Evolutionary conservation across 495 filamentous ascomycete species (phyloP).

Genomic region (Trichocladium antarcticum): DNA sequence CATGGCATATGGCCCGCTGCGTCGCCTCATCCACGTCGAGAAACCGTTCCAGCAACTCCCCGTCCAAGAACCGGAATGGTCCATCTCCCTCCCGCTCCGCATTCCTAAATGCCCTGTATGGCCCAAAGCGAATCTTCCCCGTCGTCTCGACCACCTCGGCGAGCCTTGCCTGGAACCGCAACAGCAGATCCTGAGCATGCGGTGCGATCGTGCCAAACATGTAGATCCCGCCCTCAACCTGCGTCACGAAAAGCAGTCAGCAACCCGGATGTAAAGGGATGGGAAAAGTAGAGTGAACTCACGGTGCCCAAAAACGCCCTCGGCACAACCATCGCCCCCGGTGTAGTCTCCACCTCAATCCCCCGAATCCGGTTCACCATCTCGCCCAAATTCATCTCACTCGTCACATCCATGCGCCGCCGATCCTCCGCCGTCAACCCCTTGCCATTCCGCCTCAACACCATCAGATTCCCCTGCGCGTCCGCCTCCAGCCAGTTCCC

Average conservation of each 20-base stretch:
- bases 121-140: slow-evolving; percentile 61
- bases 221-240: slow-evolving; percentile 89
- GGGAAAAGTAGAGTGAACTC: slow-evolving; percentile 25
- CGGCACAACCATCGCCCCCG: slow-evolving; percentile 57
- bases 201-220: slow-evolving; percentile 69
- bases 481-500: slow-evolving; percentile 72
- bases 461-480: slow-evolving; percentile 73
- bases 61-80: slow-evolving; percentile 83
- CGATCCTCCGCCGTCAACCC: slow-evolving; percentile 67
- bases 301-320: slow-evolving; percentile 86
- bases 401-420: slow-evolving; percentile 56
- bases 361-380: slow-evolving; percentile 73
- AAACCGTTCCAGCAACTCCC: slow-evolving; percentile 81
- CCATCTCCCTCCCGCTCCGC: slow-evolving; percentile 57
- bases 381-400: slow-evolving; percentile 78
- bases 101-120: slow-evolving; percentile 69
- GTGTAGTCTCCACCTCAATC: slow-evolving; percentile 46
- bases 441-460: slow-evolving; percentile 57
- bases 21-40: slow-evolving; percentile 51
- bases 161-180: slow-evolving; percentile 66
- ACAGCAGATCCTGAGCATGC: slow-evolving; percentile 62
- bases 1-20: slow-evolving; percentile 56
- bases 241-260: slow-evolving; percentile 1
- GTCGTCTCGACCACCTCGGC: slow-evolving; percentile 49
- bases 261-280: slow-evolving; percentile 17